phyloP scores from a whole-genome alignment of 2,329 filamentous ascomycete genomes.

The Curvularia verruculosa region DNA sequence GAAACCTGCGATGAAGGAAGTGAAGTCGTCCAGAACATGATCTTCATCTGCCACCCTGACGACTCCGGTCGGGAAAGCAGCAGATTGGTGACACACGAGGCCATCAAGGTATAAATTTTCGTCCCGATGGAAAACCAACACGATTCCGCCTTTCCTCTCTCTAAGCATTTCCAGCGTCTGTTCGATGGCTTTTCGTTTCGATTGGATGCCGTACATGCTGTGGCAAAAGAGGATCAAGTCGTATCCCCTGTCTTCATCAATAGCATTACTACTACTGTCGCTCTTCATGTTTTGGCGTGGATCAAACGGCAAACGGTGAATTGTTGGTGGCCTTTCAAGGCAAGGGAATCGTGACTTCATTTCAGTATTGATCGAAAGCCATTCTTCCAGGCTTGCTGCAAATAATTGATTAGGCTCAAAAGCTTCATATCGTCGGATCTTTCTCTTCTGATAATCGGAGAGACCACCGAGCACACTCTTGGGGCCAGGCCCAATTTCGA shows the following conservation, averaged over 20 bases:
- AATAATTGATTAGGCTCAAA: conserved; percentile 61
- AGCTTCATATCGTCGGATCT: conserved; percentile 59
- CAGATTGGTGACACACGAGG: conserved; percentile 57
- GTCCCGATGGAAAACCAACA: conserved; percentile 64
- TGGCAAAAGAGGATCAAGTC: conserved; percentile 67
- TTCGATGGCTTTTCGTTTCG: conserved; percentile 56
- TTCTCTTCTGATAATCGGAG: conserved; percentile 51
- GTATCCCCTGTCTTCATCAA: conserved; percentile 47
- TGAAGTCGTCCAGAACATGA: conserved; percentile 57
- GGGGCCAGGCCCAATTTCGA: conserved; percentile 67
- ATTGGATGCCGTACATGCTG: conserved; percentile 67
- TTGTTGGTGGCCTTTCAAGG: conserved; percentile 48
- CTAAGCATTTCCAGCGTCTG: conserved; percentile 57
- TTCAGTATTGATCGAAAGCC: conserved; percentile 38
- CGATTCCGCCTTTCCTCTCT: conserved; percentile 48
- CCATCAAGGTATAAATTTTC: conserved; percentile 53
- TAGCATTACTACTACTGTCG: conserved; percentile 22
- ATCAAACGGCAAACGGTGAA: conserved; percentile 52
- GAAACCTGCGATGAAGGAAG: conserved; percentile 60
- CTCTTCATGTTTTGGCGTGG: conserved; percentile 32
- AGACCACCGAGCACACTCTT: conserved; percentile 61
- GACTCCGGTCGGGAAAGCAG: conserved; percentile 55
- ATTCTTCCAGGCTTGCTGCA: conserved; percentile 52
- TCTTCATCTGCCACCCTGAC: conserved; percentile 56
- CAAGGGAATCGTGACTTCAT: conserved; percentile 49